Conservation (phyloP, 495 filamentous ascomycete species). For the Penicillium roqueforti region DNA sequence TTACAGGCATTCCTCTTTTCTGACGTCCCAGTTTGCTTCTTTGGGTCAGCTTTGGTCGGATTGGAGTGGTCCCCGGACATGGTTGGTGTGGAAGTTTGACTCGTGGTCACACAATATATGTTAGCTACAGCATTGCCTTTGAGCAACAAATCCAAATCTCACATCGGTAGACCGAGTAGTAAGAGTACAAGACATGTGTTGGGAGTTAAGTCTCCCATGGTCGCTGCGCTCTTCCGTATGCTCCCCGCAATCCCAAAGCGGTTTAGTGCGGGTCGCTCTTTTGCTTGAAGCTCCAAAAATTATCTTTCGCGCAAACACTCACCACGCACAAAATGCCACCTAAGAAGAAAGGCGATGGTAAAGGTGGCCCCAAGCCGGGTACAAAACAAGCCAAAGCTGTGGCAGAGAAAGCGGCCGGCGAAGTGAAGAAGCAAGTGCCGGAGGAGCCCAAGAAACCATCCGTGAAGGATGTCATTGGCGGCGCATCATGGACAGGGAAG, state of each 20-base stretch:
- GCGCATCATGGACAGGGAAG: constrained; percentile 96
- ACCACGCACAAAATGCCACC: constrained; percentile 32
- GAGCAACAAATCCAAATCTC: not conserved
- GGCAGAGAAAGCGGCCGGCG: constrained; percentile 34
- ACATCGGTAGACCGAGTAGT: not conserved
- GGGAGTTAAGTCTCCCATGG: not conserved
- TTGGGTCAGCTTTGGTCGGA: not conserved
- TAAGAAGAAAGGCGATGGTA: constrained; percentile 42
- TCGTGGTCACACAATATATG: not conserved
- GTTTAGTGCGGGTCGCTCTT: constrained; percentile 35
- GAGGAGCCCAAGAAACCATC: constrained; percentile 71
- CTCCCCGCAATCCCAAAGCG: constrained; percentile 31
- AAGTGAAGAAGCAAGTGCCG: constrained; percentile 34
- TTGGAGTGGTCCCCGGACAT: constrained; percentile 10
- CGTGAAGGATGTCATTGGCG: constrained; percentile 84
- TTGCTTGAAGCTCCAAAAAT: constrained; percentile 16
- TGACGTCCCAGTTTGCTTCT: constrained; percentile 13
- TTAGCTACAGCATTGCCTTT: not conserved
- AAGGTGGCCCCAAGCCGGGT: constrained; percentile 42
- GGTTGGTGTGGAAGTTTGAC: not conserved
- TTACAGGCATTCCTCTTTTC: constrained; percentile 46
- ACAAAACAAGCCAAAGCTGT: constrained; percentile 46
- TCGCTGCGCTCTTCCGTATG: constrained; percentile 1
- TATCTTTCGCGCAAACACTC: constrained; percentile 1
- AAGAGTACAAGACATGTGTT: not conserved